These are phyloP conservation scores for Tulasnella sp. DNA, from an alignment of 768 basidiomycete species.

Conservation along the genomic window DNA sequence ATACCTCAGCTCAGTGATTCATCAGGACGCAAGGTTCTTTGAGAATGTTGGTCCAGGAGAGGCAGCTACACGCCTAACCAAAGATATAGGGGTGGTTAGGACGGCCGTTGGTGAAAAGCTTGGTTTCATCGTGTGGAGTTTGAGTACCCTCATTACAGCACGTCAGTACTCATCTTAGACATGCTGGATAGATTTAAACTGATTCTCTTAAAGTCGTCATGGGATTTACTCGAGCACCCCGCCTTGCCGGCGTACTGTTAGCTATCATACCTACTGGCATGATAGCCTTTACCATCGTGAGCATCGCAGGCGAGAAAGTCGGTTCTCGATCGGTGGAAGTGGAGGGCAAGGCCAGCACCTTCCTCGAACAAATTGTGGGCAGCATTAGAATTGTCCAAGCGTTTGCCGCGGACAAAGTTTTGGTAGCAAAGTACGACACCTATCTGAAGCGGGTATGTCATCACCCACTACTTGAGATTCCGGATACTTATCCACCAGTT, in stretches of 20 bases:
- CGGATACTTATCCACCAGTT: not conserved
- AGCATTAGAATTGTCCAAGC: conserved; percentile 13
- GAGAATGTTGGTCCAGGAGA: conserved; percentile 18
- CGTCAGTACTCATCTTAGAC: not conserved
- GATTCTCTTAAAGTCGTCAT: conserved; percentile 9
- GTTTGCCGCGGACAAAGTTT: conserved; percentile 2
- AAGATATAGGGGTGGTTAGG: conserved; percentile 14
- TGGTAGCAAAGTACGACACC: conserved; percentile 1
- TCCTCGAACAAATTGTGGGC: conserved; percentile 7
- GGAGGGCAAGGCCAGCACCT: conserved; percentile 3
- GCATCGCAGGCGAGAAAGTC: not conserved
- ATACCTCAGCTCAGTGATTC: conserved; percentile 16
- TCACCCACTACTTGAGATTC: too few species aligned
- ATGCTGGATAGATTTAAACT: not conserved
- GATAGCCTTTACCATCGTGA: conserved; percentile 1
- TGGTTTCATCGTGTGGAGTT: conserved; percentile 12
- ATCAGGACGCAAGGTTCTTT: conserved; percentile 16
- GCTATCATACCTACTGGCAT: conserved; percentile 13
- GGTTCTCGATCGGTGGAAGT: not conserved
- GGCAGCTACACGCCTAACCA: conserved; percentile 9
- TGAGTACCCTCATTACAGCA: not conserved
- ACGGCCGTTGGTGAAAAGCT: conserved; percentile 16
- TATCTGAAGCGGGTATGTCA: not conserved
- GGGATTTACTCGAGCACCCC: conserved; percentile 11
- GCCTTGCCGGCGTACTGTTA: conserved; percentile 16